A percentile compares a stretch with the other conserved stretches of the same genome.
Conservation (phyloP, 345 rosid species). For the Noccaea bulbosa region DNA sequence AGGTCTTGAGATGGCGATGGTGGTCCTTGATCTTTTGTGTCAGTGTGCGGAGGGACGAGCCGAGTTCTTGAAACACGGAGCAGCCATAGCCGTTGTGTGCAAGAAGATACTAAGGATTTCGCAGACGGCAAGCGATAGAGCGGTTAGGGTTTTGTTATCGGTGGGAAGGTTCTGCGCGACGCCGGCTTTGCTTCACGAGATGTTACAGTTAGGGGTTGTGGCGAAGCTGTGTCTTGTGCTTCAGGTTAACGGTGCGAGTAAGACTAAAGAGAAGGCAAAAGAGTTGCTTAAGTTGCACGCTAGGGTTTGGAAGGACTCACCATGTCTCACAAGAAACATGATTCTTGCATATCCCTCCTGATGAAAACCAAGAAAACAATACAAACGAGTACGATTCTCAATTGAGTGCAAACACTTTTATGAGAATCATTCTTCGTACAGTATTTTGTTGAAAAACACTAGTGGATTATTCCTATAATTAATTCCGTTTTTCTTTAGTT, state of each 20-base stretch:
- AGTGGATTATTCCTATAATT: slow-evolving; percentile 17
- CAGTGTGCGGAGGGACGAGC: slow-evolving; percentile 83
- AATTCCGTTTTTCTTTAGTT: slow-evolving; percentile 14
- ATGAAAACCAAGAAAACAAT: slow-evolving; percentile 24
- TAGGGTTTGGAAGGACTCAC: slow-evolving; percentile 65
- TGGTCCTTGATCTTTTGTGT: slow-evolving; percentile 61
- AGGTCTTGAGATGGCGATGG: slow-evolving; percentile 54
- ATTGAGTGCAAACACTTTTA: slow-evolving; percentile 30
- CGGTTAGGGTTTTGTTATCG: slow-evolving; percentile 62
- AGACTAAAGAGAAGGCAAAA: slow-evolving; percentile 61
- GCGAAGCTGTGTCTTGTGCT: slow-evolving; percentile 67
- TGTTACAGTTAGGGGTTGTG: slow-evolving; percentile 76
- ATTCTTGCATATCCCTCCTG: slow-evolving; percentile 50
- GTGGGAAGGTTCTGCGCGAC: slow-evolving; percentile 68
- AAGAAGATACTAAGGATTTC: slow-evolving; percentile 83
- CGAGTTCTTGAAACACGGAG: slow-evolving; percentile 62
- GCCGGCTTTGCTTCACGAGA: slow-evolving; percentile 55
- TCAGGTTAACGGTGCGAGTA: slow-evolving; percentile 55
- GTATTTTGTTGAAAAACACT: slow-evolving; percentile 5
- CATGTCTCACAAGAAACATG: slow-evolving; percentile 54
- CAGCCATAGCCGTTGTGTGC: slow-evolving; percentile 72
- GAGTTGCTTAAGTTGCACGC: slow-evolving; percentile 73
- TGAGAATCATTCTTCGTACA: slow-evolving; percentile 25
- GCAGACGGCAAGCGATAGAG: slow-evolving; percentile 60
- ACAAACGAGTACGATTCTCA: slow-evolving; percentile 27